Evolutionary conservation across 2,329 filamentous ascomycete genomes (phyloP).

Genomic region (Epichloe sibirici): DNA sequence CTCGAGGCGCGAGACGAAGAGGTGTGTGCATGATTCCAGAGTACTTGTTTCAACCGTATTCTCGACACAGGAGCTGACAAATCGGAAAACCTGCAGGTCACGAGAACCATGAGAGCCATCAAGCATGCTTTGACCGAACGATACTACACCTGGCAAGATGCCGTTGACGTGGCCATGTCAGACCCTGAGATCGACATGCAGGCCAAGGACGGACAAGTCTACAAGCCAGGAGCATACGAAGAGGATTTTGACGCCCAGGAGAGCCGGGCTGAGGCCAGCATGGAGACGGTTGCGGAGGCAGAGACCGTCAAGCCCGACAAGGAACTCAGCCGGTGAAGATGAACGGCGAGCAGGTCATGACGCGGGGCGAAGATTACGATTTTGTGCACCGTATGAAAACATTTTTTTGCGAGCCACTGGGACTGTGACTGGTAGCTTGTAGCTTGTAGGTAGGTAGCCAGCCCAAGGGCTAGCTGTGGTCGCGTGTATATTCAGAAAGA

Average conservation of each 20-base stretch:
- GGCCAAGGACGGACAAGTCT: constrained; percentile 34
- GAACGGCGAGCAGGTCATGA: neutral
- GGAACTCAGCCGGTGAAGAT: neutral
- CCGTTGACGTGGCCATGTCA: constrained; percentile 48
- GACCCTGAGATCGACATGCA: constrained; percentile 55
- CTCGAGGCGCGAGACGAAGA: constrained; percentile 46
- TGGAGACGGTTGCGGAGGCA: constrained; percentile 5
- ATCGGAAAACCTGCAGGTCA: constrained; percentile 41
- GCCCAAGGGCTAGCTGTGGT: neutral
- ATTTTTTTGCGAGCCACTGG: neutral
- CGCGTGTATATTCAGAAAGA: constrained; percentile 2
- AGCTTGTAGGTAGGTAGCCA: neutral
- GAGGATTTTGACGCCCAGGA: constrained; percentile 17
- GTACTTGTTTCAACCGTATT: neutral
- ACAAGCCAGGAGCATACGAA: constrained; percentile 31
- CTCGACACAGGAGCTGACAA: constrained; percentile 7
- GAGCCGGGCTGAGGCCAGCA: constrained; percentile 14
- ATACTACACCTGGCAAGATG: constrained; percentile 79
- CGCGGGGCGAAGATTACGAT: neutral
- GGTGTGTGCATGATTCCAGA: constrained; percentile 43
- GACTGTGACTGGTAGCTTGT: neutral
- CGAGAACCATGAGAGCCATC: constrained; percentile 67
- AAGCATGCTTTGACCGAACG: constrained; percentile 78
- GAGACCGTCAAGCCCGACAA: constrained; percentile 9
- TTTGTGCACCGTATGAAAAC: neutral